A percentile compares a stretch with the other conserved stretches of the same genome.
Evolutionary conservation across 2,329 filamentous ascomycete species (phyloP).

Genomic region (Metarhizium sp.): DNA sequence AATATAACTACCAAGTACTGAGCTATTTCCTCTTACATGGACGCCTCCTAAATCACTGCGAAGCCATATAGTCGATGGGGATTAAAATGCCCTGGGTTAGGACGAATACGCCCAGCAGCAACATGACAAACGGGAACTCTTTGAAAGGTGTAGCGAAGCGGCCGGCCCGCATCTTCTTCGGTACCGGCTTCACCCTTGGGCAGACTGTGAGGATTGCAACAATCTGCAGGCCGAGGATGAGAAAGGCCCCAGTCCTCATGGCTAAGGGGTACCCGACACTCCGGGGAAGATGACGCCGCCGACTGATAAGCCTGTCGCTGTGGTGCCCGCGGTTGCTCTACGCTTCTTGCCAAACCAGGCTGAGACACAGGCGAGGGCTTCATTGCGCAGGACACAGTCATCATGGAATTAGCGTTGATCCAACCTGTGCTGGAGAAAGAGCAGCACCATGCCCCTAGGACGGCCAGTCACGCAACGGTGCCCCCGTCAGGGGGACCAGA

Average conservation of each 20-base stretch:
- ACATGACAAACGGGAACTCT: neutral
- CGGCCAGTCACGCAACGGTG: conserved; percentile 26
- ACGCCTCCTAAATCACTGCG: conserved; percentile 11
- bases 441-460: conserved; percentile 30
- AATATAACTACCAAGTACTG: neutral
- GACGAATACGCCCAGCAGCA: neutral
- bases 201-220: neutral
- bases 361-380: conserved; percentile 5
- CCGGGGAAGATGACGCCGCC: conserved; percentile 24
- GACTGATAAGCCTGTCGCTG: conserved; percentile 17
- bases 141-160: neutral
- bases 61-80: conserved; percentile 9
- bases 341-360: conserved; percentile 17
- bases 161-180: neutral
- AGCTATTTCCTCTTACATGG: conserved; percentile 7
- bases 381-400: conserved; percentile 20
- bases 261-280: conserved; percentile 21
- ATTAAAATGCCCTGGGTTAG: neutral
- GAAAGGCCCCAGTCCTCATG: conserved; percentile 18
- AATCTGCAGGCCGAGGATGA: neutral
- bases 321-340: conserved; percentile 16
- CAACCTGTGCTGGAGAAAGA: conserved; percentile 32
- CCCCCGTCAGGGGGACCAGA: conserved; percentile 15
- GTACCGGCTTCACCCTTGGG: neutral
- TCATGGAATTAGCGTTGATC: conserved; percentile 31